Base-by-base conservation (phyloP, 2,329 filamentous ascomycete species). In the Neofusicoccum ribis region DNA sequence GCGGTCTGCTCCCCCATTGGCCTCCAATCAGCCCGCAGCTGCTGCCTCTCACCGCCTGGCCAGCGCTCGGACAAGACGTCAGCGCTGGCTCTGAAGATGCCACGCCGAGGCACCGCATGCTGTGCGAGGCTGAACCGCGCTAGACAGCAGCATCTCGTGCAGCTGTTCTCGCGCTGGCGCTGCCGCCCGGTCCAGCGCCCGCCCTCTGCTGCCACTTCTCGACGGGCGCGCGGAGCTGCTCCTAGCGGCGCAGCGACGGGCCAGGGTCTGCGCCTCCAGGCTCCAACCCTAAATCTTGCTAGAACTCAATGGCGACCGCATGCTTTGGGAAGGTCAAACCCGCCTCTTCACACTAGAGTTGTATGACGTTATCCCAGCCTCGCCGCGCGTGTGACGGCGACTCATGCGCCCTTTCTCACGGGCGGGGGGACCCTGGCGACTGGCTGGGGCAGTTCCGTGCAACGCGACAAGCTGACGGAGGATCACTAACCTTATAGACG, bases 301-400 rank as follows among this genome's bases (percentile, higher is more conserved):
- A 49, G 46, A 23, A 49, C 43, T 46, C 15, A 46, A 46, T 46
- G 34, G 34, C 50, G 14, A 44, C n/a, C 54, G 39, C 20, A 27
- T 12, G 17, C 50, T 17, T 36, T 17, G 36, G 52, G 39, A 58
- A 34, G 36, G 36, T 56, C 50, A 39, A 23, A n/a, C 50, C 34
- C 20, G 36, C 37, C 52, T 11, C 52, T 44, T 58, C 39, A 46
- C 39, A 12, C 54, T 34, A 9, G 14, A 46, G 39, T 36, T 31
- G n/a, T 60, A 60, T 60, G 56, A 60, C 56, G 43, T 47, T 60
- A 60, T 60, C 56, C 37, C 41, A 60, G 54, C 54, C 54, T 59
- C 54, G 54, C n/a, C 27, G 39, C 23, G 41, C 54, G 23, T 41
- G 41, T 46, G 54, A 59, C 39, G 20, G 15, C 54, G 54, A 59